A percentile compares a stretch with the other conserved stretches of the same genome.
phyloP scores from a whole-genome alignment of 495 filamentous ascomycete species.

The Hapsidospora chrysogenum region DNA sequence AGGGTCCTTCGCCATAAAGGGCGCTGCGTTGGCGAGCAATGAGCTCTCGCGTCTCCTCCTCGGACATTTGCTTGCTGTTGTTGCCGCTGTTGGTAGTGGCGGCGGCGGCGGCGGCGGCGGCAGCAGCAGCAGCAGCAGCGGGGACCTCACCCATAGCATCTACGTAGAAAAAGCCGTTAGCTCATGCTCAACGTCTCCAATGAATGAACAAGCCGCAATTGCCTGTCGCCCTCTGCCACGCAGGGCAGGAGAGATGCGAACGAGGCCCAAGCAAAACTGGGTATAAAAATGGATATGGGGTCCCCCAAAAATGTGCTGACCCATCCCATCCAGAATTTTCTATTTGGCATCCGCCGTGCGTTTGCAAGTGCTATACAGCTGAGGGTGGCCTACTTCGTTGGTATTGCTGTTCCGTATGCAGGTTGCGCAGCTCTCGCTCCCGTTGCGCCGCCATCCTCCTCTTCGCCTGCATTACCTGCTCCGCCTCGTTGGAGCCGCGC shows the following conservation, averaged over 20 bases:
- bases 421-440: slow-evolving; percentile 97
- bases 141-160: slow-evolving; percentile 70
- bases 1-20: slow-evolving; percentile 65
- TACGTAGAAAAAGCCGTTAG: slow-evolving; percentile 35
- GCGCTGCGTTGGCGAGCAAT: slow-evolving; percentile 90
- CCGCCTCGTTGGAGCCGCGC: slow-evolving; percentile 77
- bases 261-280: not conserved
- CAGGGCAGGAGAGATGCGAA: too few relatives aligned
- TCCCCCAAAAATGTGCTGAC: not conserved
- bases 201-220: too few relatives aligned
- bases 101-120: not conserved
- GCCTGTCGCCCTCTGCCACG: too few relatives aligned
- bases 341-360: not conserved
- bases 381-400: slow-evolving; percentile 80
- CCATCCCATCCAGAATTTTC: slow-evolving; percentile 4
- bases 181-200: slow-evolving; percentile 2
- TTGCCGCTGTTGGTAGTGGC: not conserved
- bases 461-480: slow-evolving; percentile 98
- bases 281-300: not conserved
- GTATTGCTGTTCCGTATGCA: slow-evolving; percentile 99
- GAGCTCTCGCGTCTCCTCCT: slow-evolving; percentile 90
- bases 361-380: slow-evolving; percentile 33
- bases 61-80: slow-evolving; percentile 65
- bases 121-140: slow-evolving; percentile 11
- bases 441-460: slow-evolving; percentile 96